phyloP scores from a whole-genome alignment of 164 flowering plant species.

The Vitis rotundifolia region DNA sequence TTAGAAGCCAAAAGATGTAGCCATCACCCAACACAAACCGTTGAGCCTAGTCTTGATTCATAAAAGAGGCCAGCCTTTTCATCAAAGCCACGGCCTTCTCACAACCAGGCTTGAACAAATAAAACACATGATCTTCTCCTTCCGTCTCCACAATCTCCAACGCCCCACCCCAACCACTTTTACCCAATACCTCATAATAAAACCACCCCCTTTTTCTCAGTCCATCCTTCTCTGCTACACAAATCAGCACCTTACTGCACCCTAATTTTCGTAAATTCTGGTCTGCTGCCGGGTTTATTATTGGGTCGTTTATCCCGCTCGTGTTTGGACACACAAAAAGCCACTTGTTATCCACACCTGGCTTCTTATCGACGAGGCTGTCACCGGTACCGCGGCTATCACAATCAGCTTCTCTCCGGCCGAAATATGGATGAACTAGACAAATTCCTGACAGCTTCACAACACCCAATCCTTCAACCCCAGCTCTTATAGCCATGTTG shows the following conservation, averaged over 20 bases:
- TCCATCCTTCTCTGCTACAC: constrained; percentile 42
- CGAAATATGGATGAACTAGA: neutral
- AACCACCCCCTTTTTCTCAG: constrained; percentile 26
- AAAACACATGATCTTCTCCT: constrained; percentile 44
- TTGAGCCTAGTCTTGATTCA: neutral
- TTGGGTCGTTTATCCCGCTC: constrained; percentile 25
- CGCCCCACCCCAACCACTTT: constrained; percentile 39
- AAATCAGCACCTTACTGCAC: constrained; percentile 31
- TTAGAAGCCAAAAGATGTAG: too few species aligned
- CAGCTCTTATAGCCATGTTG: constrained; percentile 1
- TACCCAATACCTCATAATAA: constrained; percentile 27
- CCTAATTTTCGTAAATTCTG: constrained; percentile 23
- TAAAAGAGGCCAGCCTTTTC: constrained; percentile 5
- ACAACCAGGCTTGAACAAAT: constrained; percentile 25
- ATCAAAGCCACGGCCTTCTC: constrained; percentile 18
- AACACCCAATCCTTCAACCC: neutral
- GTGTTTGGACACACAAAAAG: constrained; percentile 7
- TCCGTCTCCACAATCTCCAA: constrained; percentile 32
- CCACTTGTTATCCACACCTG: constrained; percentile 3
- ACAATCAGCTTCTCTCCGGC: too few species aligned
- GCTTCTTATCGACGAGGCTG: too few species aligned
- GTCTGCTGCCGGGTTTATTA: constrained; percentile 22
- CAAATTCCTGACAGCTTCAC: neutral
- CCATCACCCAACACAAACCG: too few species aligned
- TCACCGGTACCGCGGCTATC: too few species aligned